Conservation (phyloP, 2,329 filamentous ascomycete genomes). For the Zelopaecilomyces penicillatus region DNA sequence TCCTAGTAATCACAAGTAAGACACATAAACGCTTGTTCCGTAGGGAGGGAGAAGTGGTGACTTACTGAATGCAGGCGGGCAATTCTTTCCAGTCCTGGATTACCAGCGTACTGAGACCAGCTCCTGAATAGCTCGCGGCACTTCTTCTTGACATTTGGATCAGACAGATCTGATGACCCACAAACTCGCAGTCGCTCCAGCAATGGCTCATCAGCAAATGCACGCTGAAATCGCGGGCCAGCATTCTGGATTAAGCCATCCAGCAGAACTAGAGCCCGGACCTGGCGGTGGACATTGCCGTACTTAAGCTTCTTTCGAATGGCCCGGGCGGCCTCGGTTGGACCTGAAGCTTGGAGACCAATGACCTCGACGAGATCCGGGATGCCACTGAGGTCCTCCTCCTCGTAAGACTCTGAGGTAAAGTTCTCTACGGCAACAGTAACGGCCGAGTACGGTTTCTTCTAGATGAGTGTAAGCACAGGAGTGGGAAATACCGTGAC, state of each 20-base stretch:
- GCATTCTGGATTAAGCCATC: conserved; percentile 95
- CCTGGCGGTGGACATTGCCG: conserved; percentile 84
- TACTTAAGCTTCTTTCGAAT: conserved; percentile 99
- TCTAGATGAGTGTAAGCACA: conserved; percentile 14
- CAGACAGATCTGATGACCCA: conserved; percentile 75
- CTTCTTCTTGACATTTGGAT: conserved; percentile 78
- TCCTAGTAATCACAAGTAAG: conserved; percentile 30
- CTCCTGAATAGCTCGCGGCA: conserved; percentile 78
- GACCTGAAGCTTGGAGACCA: conserved; percentile 77
- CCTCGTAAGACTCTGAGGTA: conserved; percentile 80
- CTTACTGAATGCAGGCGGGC: conserved; percentile 64
- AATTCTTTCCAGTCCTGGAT: conserved; percentile 70
- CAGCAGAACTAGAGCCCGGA: conserved; percentile 78
- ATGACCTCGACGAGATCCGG: conserved; percentile 93
- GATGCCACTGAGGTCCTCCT: conserved; percentile 85
- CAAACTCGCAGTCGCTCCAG: conserved; percentile 85
- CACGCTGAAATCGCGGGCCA: conserved; percentile 74
- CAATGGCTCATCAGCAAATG: conserved; percentile 83
- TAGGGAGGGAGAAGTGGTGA: not conserved
- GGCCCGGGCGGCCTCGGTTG: conserved; percentile 81
- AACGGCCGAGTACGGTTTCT: conserved; percentile 85
- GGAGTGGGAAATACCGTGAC: conserved; percentile 1
- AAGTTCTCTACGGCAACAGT: conserved; percentile 87
- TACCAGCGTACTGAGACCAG: conserved; percentile 82
- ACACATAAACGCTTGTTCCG: too few relatives aligned